Evolutionary conservation across 441 rosid genomes (phyloP), one percentile per base, ranked within the genome.

Genomic region (California macrophylla): DNA sequence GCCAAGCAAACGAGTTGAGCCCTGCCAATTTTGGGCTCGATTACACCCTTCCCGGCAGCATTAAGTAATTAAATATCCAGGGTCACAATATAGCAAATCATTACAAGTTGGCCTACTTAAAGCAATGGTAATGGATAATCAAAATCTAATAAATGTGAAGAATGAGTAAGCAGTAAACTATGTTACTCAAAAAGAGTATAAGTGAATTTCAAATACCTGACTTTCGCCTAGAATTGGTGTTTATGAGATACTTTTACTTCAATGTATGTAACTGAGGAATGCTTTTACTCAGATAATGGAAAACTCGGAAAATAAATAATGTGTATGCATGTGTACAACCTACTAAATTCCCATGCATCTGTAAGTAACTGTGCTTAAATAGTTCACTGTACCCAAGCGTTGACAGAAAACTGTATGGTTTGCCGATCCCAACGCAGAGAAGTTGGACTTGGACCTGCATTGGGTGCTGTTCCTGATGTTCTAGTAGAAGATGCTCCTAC

Each of bases 391-490:
- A 94, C 99, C 99, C 99, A 94, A 78, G 99, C 97, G 86, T 87
- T 92, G 84, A 92, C 84, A 74, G 99, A 94, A 76, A 94, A 94
- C 38, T 89, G 99, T 75, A 94, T 80, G 7, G 99, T 92, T 76
- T 86, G 86, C 24, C 86, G 78, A 79, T 94, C 94, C 98, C 96
- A 92, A 40, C 89, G 97, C 69, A 86, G 36, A 73, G 93, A 79
- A 78, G 83, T 76, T 62, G 90, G 74, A 82, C 42, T 82, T 64
- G 88, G 71, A 67, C 84, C 87, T 5, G 89, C 47, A 36, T 87
- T 75, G 54, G 91, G 82, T 12, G 93, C 79, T 20, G 93, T 24
- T 42, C 85, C 89, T 67, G 97, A 68, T 40, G 75, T 73, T 77
- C 96, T 84, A 68, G 94, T 70, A 72, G 83, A 1, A 47, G 54